Evolutionary conservation across 208 protist species (phyloP).

Genomic region (Acanthamoeba culbertsoni): DNA sequence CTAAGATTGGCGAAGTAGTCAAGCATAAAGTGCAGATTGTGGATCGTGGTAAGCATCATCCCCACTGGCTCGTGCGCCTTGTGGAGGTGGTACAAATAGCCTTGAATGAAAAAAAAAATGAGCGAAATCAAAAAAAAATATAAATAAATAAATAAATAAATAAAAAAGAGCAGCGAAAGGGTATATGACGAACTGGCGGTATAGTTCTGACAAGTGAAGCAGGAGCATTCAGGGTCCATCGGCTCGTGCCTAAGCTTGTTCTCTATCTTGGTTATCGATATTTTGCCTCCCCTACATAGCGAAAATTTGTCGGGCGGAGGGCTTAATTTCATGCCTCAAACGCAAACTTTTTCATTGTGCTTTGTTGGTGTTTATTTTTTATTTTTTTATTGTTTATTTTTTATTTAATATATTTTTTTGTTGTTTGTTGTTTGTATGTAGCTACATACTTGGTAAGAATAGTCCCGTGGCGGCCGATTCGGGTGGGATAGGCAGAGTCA

Average conservation of each 20-base stretch:
- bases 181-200: background rate
- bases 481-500: conserved; percentile 74
- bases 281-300: background rate
- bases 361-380: no score
- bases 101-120: background rate
- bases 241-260: background rate
- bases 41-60: conserved; percentile 35
- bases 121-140: background rate
- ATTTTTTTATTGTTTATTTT: no score
- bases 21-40: conserved; percentile 60
- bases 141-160: background rate
- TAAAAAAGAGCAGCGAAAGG: background rate
- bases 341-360: no score
- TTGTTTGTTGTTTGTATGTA: no score
- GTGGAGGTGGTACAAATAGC: conserved; percentile 45
- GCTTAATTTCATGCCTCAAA: background rate
- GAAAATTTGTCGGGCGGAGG: background rate
- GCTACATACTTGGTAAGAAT: conserved; percentile 53
- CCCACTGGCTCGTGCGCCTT: conserved; percentile 31
- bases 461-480: conserved; percentile 46
- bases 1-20: background rate
- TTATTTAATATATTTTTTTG: no score
- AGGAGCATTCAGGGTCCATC: conserved; percentile 39
- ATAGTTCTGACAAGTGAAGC: conserved; percentile 7
- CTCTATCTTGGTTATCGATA: conserved; percentile 30